A percentile compares a stretch with the other conserved stretches of the same genome.
These are phyloP conservation scores for Ceratocystis cubensis DNA, from an alignment of 2,329 filamentous ascomycete species.

Conservation along the genomic window DNA sequence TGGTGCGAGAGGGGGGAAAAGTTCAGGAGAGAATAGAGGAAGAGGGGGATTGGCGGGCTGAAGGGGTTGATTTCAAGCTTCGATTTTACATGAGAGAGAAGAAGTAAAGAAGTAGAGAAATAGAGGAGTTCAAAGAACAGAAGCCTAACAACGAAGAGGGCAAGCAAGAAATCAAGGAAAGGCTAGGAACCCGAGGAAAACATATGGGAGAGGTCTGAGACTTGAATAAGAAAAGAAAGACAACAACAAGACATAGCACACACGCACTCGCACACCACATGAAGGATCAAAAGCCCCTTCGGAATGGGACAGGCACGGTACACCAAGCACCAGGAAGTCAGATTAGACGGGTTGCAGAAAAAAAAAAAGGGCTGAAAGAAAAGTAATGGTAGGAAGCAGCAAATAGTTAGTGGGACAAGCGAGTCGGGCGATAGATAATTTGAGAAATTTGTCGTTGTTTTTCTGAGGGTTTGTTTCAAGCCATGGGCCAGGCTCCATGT, in stretches of 20 bases:
- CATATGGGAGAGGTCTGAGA: slow-evolving; percentile 6
- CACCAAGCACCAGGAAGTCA: not conserved
- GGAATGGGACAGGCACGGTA: not conserved
- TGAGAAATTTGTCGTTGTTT: not conserved
- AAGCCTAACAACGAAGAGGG: not conserved
- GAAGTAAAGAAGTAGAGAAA: not conserved
- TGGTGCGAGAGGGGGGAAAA: not conserved
- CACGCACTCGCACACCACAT: not conserved
- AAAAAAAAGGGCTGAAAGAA: slow-evolving; percentile 3
- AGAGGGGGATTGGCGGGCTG: not conserved
- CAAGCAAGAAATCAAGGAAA: not conserved
- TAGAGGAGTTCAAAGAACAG: not conserved
- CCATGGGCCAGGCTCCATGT: not conserved
- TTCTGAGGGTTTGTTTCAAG: not conserved
- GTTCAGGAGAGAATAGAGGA: not conserved
- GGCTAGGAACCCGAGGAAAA: not conserved
- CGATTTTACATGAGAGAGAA: not conserved
- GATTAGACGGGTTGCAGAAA: not conserved
- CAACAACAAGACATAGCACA: not conserved
- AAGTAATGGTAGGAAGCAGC: too few relatives aligned
- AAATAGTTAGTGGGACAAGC: not conserved
- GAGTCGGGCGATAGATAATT: not conserved
- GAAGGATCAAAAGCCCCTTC: slow-evolving; percentile 1
- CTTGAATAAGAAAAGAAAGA: not conserved
- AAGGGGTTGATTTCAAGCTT: not conserved